Conservation (phyloP, 768 basidiomycete species). For the Hysterangium stoloniferum region DNA sequence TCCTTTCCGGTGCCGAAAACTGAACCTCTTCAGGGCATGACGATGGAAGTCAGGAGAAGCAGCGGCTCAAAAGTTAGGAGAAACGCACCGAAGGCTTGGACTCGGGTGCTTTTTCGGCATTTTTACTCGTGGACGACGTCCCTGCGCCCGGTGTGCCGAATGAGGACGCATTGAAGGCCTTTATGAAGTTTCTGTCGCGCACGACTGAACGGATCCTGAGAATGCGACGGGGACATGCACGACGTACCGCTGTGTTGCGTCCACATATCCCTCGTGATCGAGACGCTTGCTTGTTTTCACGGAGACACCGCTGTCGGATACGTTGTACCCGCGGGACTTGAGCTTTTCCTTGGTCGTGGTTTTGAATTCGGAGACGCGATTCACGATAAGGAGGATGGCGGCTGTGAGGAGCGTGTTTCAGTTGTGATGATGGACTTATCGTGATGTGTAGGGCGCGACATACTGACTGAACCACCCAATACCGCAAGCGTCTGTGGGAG, state of each 20-base stretch:
- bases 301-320: slow-evolving; percentile 54
- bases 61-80: too few relatives aligned
- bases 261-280: slow-evolving; percentile 57
- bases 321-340: slow-evolving; percentile 45
- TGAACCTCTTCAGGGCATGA: too few relatives aligned
- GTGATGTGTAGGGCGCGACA: background rate
- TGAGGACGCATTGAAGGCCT: slow-evolving; percentile 40
- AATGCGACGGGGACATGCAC: background rate
- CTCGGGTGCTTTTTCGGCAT: too few relatives aligned
- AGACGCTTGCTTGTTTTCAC: slow-evolving; percentile 56
- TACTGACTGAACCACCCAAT: slow-evolving; percentile 3
- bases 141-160: slow-evolving; percentile 22
- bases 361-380: background rate
- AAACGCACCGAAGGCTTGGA: too few relatives aligned
- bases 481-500: slow-evolving; percentile 1
- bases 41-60: too few relatives aligned
- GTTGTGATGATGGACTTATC: background rate
- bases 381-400: slow-evolving; percentile 4
- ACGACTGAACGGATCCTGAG: background rate
- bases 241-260: slow-evolving; percentile 63
- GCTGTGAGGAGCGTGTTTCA: background rate
- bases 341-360: slow-evolving; percentile 32
- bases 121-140: background rate
- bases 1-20: too few relatives aligned
- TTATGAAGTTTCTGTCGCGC: slow-evolving; percentile 41